A percentile compares a stretch with the other conserved stretches of the same genome.
phyloP scores from a whole-genome alignment of 2,329 filamentous ascomycete genomes.

The Colletotrichum navitas region DNA sequence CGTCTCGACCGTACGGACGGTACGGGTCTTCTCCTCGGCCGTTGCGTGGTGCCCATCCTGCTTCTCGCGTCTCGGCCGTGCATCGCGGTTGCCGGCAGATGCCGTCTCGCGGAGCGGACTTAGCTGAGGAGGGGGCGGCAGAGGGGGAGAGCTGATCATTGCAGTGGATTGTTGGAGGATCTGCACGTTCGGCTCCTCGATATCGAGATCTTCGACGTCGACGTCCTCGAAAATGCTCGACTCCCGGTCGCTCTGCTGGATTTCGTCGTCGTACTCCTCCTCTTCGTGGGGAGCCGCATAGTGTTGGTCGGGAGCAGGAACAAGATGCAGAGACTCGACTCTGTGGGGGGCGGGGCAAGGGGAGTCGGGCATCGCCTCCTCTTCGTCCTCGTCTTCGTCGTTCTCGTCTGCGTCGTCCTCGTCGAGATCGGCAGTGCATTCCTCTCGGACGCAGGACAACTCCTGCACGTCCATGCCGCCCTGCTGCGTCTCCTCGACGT shows the following conservation, averaged over 20 bases:
- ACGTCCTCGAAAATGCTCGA: constrained; percentile 61
- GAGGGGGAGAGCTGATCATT: constrained; percentile 60
- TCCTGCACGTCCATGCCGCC: constrained; percentile 52
- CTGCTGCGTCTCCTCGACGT: constrained; percentile 62
- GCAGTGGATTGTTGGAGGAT: constrained; percentile 60
- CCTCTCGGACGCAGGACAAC: constrained; percentile 52
- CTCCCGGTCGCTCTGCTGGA: constrained; percentile 53
- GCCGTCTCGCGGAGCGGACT: constrained; percentile 63
- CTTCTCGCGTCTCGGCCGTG: constrained; percentile 45
- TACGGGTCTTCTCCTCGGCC: constrained; percentile 61
- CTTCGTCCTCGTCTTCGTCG: constrained; percentile 3
- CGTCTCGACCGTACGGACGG: constrained; percentile 51
- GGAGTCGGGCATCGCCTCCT: constrained; percentile 43
- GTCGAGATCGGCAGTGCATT: constrained; percentile 58
- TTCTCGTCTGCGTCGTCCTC: constrained; percentile 48
- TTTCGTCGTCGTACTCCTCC: constrained; percentile 46
- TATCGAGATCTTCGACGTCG: constrained; percentile 55
- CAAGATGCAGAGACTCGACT: constrained; percentile 56
- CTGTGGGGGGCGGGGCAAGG: constrained; percentile 47
- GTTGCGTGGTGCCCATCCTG: constrained; percentile 60
- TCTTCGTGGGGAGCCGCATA: not conserved
- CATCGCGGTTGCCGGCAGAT: constrained; percentile 57
- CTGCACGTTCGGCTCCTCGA: constrained; percentile 59
- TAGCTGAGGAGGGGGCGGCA: constrained; percentile 61
- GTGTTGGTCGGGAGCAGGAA: constrained; percentile 50